A percentile compares a stretch with the other conserved stretches of the same genome.
phyloP scores from a whole-genome alignment of 2,329 filamentous ascomycete species.

The Penicillium sp. region DNA sequence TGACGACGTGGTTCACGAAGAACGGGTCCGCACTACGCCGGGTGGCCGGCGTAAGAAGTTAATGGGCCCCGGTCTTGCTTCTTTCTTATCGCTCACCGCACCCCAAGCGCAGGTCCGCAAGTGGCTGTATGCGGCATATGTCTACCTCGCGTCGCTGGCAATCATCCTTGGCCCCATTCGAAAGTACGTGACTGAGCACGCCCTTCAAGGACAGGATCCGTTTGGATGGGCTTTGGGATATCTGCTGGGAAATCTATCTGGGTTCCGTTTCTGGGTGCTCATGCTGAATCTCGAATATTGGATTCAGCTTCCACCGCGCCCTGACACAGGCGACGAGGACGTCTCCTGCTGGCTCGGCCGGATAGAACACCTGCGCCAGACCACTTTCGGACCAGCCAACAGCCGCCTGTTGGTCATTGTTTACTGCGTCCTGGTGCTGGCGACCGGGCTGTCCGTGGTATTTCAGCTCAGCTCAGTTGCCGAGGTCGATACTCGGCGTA shows the following conservation, averaged over 20 bases:
- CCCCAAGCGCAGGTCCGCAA: conserved; percentile 73
- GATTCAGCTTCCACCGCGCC: conserved; percentile 65
- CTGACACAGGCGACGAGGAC: conserved; percentile 30
- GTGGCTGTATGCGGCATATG: conserved; percentile 78
- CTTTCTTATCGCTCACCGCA: conserved; percentile 77
- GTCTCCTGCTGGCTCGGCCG: conserved; percentile 55
- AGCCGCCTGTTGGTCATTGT: conserved; percentile 72
- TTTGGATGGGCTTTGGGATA: conserved; percentile 93
- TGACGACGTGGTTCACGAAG: conserved; percentile 29
- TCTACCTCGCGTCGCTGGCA: conserved; percentile 65
- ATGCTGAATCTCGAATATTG: conserved; percentile 68
- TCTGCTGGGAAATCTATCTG: conserved; percentile 73
- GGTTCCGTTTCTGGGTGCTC: conserved; percentile 70
- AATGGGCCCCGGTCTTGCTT: conserved; percentile 62
- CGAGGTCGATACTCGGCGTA: conserved; percentile 92
- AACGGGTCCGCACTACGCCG: conserved; percentile 50
- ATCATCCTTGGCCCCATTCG: conserved; percentile 72
- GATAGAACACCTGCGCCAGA: conserved; percentile 64
- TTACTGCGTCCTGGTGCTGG: conserved; percentile 72
- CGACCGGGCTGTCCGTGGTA: conserved; percentile 70
- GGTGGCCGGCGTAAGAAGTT: conserved; percentile 66
- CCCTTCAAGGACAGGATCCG: conserved; percentile 72
- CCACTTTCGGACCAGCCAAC: conserved; percentile 70
- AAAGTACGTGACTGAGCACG: conserved; percentile 63
- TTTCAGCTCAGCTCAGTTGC: conserved; percentile 71